phyloP scores from a whole-genome alignment of 495 filamentous ascomycete species.

The Xylaria grammica region DNA sequence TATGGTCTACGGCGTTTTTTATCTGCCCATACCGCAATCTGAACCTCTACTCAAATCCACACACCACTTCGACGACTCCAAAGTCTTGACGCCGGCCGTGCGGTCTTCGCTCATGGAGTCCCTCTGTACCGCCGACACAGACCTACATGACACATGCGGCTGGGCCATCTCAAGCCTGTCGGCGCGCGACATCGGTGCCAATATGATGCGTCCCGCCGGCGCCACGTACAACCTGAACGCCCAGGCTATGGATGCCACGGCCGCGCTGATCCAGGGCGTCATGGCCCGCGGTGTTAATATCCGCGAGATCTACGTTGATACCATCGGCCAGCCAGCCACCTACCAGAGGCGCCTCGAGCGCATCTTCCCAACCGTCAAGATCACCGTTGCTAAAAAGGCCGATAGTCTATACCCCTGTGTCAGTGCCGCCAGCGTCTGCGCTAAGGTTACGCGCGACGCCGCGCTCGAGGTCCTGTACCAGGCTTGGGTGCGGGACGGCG shows the following conservation, averaged over 20 bases:
- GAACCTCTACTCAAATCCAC: constrained; percentile 72
- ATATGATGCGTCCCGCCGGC: constrained; percentile 71
- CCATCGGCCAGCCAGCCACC: constrained; percentile 77
- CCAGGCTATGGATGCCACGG: constrained; percentile 95
- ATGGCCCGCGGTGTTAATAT: constrained; percentile 78
- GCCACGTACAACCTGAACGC: constrained; percentile 90
- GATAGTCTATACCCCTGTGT: constrained; percentile 93
- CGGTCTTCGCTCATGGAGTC: constrained; percentile 76
- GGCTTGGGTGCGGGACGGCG: constrained; percentile 35
- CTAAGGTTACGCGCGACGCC: constrained; percentile 93
- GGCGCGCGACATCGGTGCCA: constrained; percentile 78
- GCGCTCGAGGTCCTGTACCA: constrained; percentile 79
- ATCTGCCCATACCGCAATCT: constrained; percentile 72
- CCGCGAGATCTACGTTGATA: constrained; percentile 91
- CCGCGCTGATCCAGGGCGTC: constrained; percentile 79
- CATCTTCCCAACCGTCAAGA: constrained; percentile 76
- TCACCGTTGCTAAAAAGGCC: constrained; percentile 96
- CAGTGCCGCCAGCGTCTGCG: constrained; percentile 89
- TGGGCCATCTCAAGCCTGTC: constrained; percentile 84
- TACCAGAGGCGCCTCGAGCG: constrained; percentile 87
- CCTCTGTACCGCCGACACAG: constrained; percentile 68
- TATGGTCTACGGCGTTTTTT: constrained; percentile 96
- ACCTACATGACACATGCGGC: constrained; percentile 72
- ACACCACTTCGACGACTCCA: constrained; percentile 91
- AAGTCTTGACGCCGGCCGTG: constrained; percentile 75